These are phyloP conservation scores for Corylus heterophylla DNA, from an alignment of 306 rosid genomes.

Conservation along the genomic window DNA sequence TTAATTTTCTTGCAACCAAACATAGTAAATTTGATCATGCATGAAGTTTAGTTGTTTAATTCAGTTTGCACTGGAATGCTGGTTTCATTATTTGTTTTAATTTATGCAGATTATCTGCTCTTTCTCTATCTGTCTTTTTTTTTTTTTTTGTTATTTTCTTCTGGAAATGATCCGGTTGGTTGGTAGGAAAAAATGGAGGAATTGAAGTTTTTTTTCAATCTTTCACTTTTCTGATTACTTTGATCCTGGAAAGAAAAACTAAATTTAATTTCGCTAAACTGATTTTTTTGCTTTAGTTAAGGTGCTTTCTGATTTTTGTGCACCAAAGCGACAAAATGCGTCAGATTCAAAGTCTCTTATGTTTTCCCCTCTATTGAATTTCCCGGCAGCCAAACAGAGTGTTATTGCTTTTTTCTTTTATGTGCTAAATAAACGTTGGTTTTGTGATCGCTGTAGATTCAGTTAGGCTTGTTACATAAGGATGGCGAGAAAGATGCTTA, in stretches of 20 bases:
- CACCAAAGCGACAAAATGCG: not conserved
- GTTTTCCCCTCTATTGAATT: not conserved
- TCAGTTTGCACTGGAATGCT: not conserved
- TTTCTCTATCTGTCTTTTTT: not conserved
- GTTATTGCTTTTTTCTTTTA: not conserved
- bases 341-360: not conserved
- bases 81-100: not conserved
- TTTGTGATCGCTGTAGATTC: constrained; percentile 14
- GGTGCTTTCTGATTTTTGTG: not conserved
- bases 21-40: not conserved
- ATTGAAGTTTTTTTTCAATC: not conserved
- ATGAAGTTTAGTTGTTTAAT: not conserved
- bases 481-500: constrained; percentile 92
- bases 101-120: not conserved
- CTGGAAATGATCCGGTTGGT: not conserved
- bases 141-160: not conserved
- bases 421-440: constrained; percentile 6
- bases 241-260: not conserved
- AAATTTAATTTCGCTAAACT: not conserved
- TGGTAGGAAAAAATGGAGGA: not conserved
- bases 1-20: not conserved
- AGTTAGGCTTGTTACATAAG: constrained; percentile 26
- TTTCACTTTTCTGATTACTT: not conserved
- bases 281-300: not conserved
- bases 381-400: constrained; percentile 2